Conservation (phyloP, 2,329 filamentous ascomycete genomes). For the Fusarium albidum region DNA sequence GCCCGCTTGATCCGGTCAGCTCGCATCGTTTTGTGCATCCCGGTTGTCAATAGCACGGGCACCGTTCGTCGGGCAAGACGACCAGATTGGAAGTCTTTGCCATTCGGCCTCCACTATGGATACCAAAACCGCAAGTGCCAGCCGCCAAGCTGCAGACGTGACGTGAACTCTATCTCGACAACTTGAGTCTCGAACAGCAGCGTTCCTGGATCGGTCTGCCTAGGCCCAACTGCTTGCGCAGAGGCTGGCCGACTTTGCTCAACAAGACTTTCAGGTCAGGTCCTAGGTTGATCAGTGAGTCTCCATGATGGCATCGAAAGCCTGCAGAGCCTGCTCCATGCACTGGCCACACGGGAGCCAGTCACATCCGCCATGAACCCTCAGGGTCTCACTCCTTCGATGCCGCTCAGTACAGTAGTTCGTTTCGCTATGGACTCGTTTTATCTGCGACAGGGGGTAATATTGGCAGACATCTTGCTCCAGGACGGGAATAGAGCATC, state of each 20-base stretch:
- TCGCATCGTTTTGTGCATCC: constrained; percentile 21
- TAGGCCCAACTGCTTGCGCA: constrained; percentile 8
- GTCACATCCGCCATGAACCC: constrained; percentile 18
- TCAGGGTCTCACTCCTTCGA: constrained; percentile 18
- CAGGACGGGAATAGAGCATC: background rate
- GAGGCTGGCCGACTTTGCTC: constrained; percentile 14
- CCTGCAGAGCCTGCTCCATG: constrained; percentile 20
- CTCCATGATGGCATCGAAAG: constrained; percentile 26
- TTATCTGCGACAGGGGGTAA: background rate
- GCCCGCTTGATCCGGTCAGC: constrained; percentile 15
- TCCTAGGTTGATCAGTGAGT: constrained; percentile 12
- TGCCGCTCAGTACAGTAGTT: constrained; percentile 25
- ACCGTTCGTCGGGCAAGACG: constrained; percentile 25
- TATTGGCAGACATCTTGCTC: background rate
- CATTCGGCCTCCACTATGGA: constrained; percentile 21
- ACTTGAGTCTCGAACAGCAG: constrained; percentile 26
- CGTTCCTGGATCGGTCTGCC: constrained; percentile 15
- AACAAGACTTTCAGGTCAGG: background rate
- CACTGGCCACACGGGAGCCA: constrained; percentile 38
- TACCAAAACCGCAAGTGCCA: constrained; percentile 21
- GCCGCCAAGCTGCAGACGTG: constrained; percentile 23
- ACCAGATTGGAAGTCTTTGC: constrained; percentile 32
- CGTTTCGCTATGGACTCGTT: constrained; percentile 10
- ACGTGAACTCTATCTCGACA: constrained; percentile 27
- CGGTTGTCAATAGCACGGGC: constrained; percentile 15